Percentiles rank a stretch among this genome's conserved stretches.
phyloP scores from a whole-genome alignment of 2,329 filamentous ascomycete genomes.

The Clarireedia homoeocarpa region DNA sequence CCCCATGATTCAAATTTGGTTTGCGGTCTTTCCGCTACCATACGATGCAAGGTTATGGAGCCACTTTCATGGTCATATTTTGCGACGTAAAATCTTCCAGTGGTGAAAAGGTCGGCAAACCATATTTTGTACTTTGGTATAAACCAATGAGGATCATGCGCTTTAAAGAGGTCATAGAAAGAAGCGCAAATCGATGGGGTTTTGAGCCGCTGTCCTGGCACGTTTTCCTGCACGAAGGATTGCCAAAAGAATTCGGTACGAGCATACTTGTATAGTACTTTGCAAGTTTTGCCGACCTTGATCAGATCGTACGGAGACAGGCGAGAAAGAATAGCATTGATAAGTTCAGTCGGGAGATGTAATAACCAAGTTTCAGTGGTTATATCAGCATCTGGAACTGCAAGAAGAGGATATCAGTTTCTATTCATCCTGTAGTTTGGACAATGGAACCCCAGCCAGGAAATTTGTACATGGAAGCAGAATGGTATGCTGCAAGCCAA shows the following conservation, averaged over 20 bases:
- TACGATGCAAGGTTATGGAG: conserved; percentile 72
- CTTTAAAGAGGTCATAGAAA: conserved; percentile 64
- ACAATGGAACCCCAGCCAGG: conserved; percentile 3
- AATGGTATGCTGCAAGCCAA: conserved; percentile 8
- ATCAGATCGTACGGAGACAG: conserved; percentile 59
- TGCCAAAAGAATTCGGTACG: conserved; percentile 66
- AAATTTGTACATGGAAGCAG: background rate
- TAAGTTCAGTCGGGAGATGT: conserved; percentile 63
- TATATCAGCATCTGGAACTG: background rate
- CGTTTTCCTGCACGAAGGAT: conserved; percentile 56
- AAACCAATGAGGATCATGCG: conserved; percentile 80
- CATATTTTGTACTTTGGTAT: conserved; percentile 72
- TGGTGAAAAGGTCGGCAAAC: conserved; percentile 70
- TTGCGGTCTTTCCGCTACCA: conserved; percentile 56
- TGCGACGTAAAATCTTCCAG: conserved; percentile 45
- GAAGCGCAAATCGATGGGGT: conserved; percentile 50
- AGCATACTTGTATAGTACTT: conserved; percentile 48
- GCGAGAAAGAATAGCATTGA: conserved; percentile 62
- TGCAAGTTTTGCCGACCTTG: conserved; percentile 53
- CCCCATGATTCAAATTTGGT: conserved; percentile 56
- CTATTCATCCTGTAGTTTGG: background rate
- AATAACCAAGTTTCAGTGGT: conserved; percentile 33
- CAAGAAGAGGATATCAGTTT: background rate
- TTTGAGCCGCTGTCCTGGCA: conserved; percentile 48
- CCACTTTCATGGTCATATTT: conserved; percentile 61